phyloP scores from a whole-genome alignment of 2,329 filamentous ascomycete species.

The Pseudogymnoascus sp. region DNA sequence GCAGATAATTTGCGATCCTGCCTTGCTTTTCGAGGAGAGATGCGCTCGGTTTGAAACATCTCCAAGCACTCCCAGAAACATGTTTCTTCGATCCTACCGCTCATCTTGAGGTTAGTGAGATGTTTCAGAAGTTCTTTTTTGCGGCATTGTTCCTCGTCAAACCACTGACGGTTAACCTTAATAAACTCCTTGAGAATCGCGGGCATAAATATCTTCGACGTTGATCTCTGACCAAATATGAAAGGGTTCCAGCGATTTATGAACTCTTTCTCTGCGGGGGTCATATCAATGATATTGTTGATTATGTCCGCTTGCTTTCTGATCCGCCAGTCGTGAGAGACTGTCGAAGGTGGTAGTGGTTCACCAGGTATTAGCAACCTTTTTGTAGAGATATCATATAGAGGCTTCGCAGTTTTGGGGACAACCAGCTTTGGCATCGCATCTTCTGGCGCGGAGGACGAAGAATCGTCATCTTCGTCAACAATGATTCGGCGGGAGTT shows the following conservation, averaged over 20 bases:
- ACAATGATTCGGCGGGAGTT: background rate
- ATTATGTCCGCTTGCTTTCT: constrained; percentile 24
- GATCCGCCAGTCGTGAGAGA: constrained; percentile 24
- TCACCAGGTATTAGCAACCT: constrained; percentile 21
- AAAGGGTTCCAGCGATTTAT: constrained; percentile 25
- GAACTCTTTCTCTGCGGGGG: constrained; percentile 24
- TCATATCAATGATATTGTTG: constrained; percentile 23
- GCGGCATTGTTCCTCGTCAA: constrained; percentile 16
- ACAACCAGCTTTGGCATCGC: constrained; percentile 1
- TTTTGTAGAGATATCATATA: constrained; percentile 24
- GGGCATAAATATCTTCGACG: constrained; percentile 16
- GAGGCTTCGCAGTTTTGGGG: constrained; percentile 17
- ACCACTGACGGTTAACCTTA: constrained; percentile 20
- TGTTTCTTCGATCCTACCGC: constrained; percentile 15
- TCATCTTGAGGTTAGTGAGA: constrained; percentile 16
- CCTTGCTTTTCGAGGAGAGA: background rate
- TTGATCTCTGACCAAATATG: constrained; percentile 17
- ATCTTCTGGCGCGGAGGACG: no score
- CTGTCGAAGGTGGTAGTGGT: constrained; percentile 18
- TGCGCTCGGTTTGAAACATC: background rate
- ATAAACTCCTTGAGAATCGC: constrained; percentile 19
- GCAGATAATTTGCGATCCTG: background rate
- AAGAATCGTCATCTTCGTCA: background rate
- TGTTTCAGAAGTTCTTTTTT: constrained; percentile 19
- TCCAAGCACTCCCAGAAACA: constrained; percentile 12